Percentiles rank a stretch among this genome's conserved stretches.
Conservation (phyloP, 345 rosid species). For the Populus simonii region DNA sequence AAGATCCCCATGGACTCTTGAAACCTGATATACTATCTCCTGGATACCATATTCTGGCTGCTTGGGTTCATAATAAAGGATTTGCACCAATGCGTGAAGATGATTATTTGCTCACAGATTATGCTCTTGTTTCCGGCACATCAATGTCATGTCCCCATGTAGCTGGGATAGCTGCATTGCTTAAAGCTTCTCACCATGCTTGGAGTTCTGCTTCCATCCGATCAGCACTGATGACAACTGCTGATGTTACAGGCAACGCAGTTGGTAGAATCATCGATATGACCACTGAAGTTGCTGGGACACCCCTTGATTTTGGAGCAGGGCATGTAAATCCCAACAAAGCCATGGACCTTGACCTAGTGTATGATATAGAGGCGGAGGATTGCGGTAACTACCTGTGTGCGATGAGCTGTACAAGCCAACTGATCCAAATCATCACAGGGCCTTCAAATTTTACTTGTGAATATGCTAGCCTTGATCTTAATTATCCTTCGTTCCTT, state of each 20-base stretch:
- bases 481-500: conserved; percentile 53
- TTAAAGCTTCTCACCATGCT: conserved; percentile 33
- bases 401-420: conserved; percentile 34
- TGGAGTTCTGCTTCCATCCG: conserved; percentile 49
- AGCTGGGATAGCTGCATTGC: conserved; percentile 38
- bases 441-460: conserved; percentile 30
- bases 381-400: conserved; percentile 39
- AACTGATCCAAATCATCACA: conserved; percentile 31
- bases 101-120: conserved; percentile 37
- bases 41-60: conserved; percentile 41
- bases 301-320: conserved; percentile 50
- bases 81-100: conserved; percentile 18
- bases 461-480: conserved; percentile 28
- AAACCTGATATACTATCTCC: conserved; percentile 53
- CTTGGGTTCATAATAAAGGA: conserved; percentile 43
- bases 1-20: conserved; percentile 39
- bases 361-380: conserved; percentile 35
- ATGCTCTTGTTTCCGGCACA: conserved; percentile 34
- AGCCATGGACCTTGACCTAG: conserved; percentile 46
- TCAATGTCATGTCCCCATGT: conserved; percentile 51
- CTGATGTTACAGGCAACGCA: conserved; percentile 22
- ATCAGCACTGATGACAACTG: conserved; percentile 51
- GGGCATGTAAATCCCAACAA: conserved; percentile 44
- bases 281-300: conserved; percentile 29
- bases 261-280: conserved; percentile 30